Percentiles rank a stretch among this genome's conserved stretches.
Evolutionary conservation across 345 rosid genomes (phyloP).

Genomic region (Draba incana): DNA sequence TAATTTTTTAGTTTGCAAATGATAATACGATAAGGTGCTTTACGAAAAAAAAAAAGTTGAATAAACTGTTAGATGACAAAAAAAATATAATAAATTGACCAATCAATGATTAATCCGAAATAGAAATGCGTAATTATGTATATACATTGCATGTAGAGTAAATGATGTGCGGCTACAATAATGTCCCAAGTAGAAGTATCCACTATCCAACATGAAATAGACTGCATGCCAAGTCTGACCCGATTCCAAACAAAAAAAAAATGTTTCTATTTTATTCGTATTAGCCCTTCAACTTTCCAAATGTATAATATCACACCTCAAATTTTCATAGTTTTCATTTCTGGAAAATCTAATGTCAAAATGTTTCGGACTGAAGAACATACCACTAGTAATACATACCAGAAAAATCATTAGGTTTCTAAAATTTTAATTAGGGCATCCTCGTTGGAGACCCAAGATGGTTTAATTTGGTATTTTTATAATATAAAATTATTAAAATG

Average conservation of each 20-base stretch:
- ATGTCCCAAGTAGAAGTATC: constrained; percentile 39
- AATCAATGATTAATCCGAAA: not conserved
- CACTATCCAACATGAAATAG: constrained; percentile 37
- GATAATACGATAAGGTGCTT: too few species aligned
- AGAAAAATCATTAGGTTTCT: too few species aligned
- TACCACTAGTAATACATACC: too few species aligned
- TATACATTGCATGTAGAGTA: constrained; percentile 7
- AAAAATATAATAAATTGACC: not conserved
- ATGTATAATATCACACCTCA: constrained; percentile 10
- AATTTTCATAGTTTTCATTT: too few species aligned
- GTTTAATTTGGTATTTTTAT: too few species aligned
- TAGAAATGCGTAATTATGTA: not conserved
- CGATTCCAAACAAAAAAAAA: not conserved
- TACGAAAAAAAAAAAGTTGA: not conserved
- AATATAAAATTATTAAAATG: too few species aligned
- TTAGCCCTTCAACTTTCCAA: not conserved
- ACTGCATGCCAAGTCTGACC: constrained; percentile 34
- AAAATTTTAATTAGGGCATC: too few species aligned
- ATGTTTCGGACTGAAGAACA: too few species aligned
- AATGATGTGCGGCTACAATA: constrained; percentile 22
- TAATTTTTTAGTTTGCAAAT: too few species aligned
- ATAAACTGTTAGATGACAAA: not conserved
- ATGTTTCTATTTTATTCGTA: not conserved
- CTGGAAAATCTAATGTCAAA: too few species aligned
- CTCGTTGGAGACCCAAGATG: too few species aligned